Percentiles rank a stretch among this genome's conserved stretches.
Conservation (phyloP, 768 basidiomycete species). For the Leucocoprinus leucothites region DNA sequence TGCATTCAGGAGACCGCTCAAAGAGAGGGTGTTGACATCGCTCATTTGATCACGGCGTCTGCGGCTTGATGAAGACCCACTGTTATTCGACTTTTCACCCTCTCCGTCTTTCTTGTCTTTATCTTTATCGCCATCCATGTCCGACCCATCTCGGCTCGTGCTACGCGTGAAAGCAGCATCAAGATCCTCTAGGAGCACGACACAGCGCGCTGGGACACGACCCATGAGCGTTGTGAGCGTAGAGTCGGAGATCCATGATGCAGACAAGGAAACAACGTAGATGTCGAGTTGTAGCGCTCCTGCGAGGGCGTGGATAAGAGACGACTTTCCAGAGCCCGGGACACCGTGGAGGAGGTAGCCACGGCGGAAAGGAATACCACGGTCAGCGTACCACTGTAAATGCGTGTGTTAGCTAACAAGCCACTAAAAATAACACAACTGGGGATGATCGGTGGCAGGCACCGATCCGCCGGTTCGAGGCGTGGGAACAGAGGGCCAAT, state of each 20-base stretch:
- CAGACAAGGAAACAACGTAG: constrained; percentile 84
- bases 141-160: constrained; percentile 56
- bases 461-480: not conserved
- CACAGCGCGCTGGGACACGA: constrained; percentile 79
- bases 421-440: too few species aligned
- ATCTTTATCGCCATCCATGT: constrained; percentile 43
- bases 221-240: constrained; percentile 86
- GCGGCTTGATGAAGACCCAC: constrained; percentile 25
- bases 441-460: not conserved
- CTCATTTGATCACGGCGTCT: constrained; percentile 55
- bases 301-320: constrained; percentile 82
- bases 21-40: constrained; percentile 76
- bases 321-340: constrained; percentile 84
- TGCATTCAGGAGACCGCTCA: constrained; percentile 82
- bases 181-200: constrained; percentile 87
- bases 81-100: constrained; percentile 20
- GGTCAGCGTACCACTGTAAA: constrained; percentile 83
- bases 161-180: constrained; percentile 86
- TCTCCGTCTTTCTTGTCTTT: constrained; percentile 30
- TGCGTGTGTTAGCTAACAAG: not conserved
- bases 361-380: constrained; percentile 88
- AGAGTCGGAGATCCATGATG: constrained; percentile 85
- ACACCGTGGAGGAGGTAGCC: constrained; percentile 85
- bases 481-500: constrained; percentile 1
- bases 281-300: constrained; percentile 90